Conservation (phyloP, 1,284 basidiomycete genomes). For the Papiliotrema fonsecae region DNA sequence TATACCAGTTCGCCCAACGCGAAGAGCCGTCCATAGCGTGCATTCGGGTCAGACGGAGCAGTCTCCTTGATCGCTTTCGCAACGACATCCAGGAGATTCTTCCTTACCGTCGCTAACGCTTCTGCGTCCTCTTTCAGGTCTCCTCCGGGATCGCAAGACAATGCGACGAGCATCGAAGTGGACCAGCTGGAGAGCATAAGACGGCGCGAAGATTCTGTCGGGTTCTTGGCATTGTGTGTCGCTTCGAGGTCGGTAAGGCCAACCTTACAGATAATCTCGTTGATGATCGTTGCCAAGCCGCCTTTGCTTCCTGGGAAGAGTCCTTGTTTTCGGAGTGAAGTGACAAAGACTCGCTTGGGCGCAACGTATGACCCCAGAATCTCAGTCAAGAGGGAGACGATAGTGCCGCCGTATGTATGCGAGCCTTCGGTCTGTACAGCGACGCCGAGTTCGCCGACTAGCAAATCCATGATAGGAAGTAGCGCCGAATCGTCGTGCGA, state of each 20-base stretch:
- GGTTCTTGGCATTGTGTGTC: neutral
- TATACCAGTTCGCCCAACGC: slow-evolving; percentile 84
- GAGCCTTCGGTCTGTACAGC: slow-evolving; percentile 8
- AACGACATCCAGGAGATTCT: slow-evolving; percentile 83
- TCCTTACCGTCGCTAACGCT: slow-evolving; percentile 79
- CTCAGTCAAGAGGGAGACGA: slow-evolving; percentile 90
- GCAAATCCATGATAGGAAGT: slow-evolving; percentile 28
- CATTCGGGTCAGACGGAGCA: slow-evolving; percentile 57
- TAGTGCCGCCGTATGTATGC: slow-evolving; percentile 65
- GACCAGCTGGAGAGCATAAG: slow-evolving; percentile 70
- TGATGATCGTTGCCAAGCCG: slow-evolving; percentile 55
- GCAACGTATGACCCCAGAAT: slow-evolving; percentile 86
- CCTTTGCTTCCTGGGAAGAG: slow-evolving; percentile 50
- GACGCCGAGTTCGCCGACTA: slow-evolving; percentile 28
- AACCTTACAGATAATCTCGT: slow-evolving; percentile 72
- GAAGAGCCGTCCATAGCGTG: slow-evolving; percentile 81
- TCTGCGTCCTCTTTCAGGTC: slow-evolving; percentile 71
- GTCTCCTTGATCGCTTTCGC: slow-evolving; percentile 82
- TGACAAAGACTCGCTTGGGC: slow-evolving; percentile 83
- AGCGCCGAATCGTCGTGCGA: slow-evolving; percentile 9
- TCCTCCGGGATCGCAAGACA: slow-evolving; percentile 75
- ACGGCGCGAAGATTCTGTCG: slow-evolving; percentile 38
- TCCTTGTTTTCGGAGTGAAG: slow-evolving; percentile 60
- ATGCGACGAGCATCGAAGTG: slow-evolving; percentile 82
- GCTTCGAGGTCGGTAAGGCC: neutral